These are phyloP conservation scores for Emiliania huxleyi DNA, from an alignment of 78 protist genomes.

Conservation along the genomic window DNA sequence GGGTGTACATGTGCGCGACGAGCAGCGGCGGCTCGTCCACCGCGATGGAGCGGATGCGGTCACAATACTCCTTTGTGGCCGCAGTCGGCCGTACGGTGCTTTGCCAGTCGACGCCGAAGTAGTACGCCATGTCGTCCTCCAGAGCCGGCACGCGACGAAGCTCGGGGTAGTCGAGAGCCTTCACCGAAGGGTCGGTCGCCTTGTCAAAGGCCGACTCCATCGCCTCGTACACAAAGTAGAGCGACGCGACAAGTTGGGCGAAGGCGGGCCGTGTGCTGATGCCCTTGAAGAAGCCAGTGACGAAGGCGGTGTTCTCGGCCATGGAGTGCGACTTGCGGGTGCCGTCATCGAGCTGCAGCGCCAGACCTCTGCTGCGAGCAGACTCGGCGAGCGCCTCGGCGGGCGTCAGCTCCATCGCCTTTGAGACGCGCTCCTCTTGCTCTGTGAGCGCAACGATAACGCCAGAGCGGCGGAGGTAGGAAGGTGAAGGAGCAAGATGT, in stretches of 20 bases:
- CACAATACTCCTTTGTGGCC: background rate
- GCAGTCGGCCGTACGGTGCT: background rate
- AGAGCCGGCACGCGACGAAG: background rate
- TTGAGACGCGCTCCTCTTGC: no score
- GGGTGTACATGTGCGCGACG: background rate
- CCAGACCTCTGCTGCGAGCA: background rate
- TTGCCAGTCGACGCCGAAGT: background rate
- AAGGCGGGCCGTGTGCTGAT: background rate
- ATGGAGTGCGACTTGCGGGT: background rate
- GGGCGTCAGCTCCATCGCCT: no score
- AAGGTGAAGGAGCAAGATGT: no score
- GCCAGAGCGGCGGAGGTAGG: no score
- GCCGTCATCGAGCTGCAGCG: background rate
- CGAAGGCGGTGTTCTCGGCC: background rate
- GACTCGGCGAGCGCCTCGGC: background rate
- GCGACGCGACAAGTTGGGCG: background rate
- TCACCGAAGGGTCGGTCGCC: background rate
- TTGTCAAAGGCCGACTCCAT: background rate
- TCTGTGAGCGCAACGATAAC: no score
- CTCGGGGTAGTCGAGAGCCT: background rate
- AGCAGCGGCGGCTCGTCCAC: background rate
- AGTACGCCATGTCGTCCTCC: background rate
- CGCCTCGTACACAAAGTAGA: slow-evolving; percentile 1
- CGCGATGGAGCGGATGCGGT: background rate
- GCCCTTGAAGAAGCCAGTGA: background rate